phyloP scores from a whole-genome alignment of 306 rosid species.

The Medicago ruthenica region DNA sequence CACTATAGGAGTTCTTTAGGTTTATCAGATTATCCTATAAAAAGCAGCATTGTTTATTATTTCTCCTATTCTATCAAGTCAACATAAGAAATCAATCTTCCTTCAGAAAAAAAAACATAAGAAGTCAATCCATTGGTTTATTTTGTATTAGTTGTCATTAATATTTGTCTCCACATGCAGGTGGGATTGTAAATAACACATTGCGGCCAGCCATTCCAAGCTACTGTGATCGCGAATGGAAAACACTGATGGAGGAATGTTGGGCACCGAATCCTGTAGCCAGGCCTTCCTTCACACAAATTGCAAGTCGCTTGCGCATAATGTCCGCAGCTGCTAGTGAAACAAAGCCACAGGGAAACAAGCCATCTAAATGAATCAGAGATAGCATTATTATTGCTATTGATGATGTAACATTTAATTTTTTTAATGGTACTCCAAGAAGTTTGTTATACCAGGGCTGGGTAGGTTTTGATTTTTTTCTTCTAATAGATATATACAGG shows the following conservation, averaged over 20 bases:
- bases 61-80: slow-evolving; percentile 1
- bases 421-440: slow-evolving; percentile 22
- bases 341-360: slow-evolving; percentile 53
- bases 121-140: neutral
- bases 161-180: slow-evolving; percentile 50
- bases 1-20: neutral
- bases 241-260: slow-evolving; percentile 84
- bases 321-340: slow-evolving; percentile 77
- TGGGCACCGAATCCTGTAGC: slow-evolving; percentile 84
- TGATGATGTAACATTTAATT: slow-evolving; percentile 24
- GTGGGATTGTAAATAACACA: slow-evolving; percentile 88
- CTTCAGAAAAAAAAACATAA: neutral
- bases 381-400: slow-evolving; percentile 9
- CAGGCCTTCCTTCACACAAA: slow-evolving; percentile 87
- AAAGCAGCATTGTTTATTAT: neutral
- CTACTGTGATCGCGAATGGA: slow-evolving; percentile 78
- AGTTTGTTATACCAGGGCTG: slow-evolving; percentile 26
- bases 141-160: neutral
- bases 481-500: neutral
- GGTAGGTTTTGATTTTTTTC: neutral
- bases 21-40: neutral
- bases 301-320: slow-evolving; percentile 70
- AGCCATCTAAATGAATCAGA: slow-evolving; percentile 49
- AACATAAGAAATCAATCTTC: neutral
- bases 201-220: slow-evolving; percentile 75